Conservation (phyloP, 2,329 filamentous ascomycete genomes). For the Colletotrichum zoysiae region DNA sequence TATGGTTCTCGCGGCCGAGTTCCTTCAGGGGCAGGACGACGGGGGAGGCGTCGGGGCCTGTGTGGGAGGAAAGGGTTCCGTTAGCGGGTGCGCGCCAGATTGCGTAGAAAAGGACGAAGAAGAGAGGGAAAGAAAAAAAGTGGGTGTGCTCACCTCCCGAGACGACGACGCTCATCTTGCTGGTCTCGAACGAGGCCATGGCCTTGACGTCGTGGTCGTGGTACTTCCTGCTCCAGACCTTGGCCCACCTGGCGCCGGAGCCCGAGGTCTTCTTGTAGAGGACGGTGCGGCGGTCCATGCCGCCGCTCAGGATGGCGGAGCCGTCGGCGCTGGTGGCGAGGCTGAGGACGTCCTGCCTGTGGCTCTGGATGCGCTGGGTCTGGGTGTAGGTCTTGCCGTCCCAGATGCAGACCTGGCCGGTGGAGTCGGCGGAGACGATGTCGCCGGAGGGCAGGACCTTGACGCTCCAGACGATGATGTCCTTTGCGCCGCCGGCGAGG, state of each 20-base stretch:
- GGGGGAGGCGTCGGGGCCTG: conserved; percentile 87
- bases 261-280: conserved; percentile 78
- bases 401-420: conserved; percentile 93
- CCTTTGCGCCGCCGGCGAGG: conserved; percentile 80
- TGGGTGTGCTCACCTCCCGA: conserved; percentile 86
- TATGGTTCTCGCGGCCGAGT: conserved; percentile 85
- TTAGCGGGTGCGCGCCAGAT: background rate
- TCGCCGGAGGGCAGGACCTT: conserved; percentile 89
- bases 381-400: conserved; percentile 93
- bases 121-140: too few species aligned
- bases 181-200: conserved; percentile 89
- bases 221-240: conserved; percentile 86
- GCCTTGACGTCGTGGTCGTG: conserved; percentile 96
- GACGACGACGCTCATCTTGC: conserved; percentile 85
- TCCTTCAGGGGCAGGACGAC: conserved; percentile 81
- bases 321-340: conserved; percentile 87
- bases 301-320: conserved; percentile 85
- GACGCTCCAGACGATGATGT: conserved; percentile 93
- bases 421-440: conserved; percentile 94
- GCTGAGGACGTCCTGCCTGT: conserved; percentile 91
- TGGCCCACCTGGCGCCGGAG: conserved; percentile 79
- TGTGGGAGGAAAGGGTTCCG: conserved; percentile 7
- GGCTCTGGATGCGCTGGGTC: conserved; percentile 85
- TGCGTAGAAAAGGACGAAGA: background rate
- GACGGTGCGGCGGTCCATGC: conserved; percentile 90